These are phyloP conservation scores for Petunia axillaris DNA, from an alignment of 257 asterid genomes.

Conservation along the genomic window DNA sequence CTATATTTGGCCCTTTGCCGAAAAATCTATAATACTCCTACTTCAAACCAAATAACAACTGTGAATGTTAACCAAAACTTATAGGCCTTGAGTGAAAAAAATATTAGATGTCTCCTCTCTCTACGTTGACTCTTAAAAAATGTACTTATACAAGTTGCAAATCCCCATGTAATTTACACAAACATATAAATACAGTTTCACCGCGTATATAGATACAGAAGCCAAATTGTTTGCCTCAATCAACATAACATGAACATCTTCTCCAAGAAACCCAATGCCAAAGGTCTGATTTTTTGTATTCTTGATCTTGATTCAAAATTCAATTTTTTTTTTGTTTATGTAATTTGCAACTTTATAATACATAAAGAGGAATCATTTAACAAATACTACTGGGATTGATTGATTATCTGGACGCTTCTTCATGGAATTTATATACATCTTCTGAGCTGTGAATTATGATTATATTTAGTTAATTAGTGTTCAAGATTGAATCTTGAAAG, in stretches of 20 bases:
- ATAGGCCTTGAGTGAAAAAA: too few relatives aligned
- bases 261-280: slow-evolving; percentile 84
- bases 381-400: background rate
- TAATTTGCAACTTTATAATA: slow-evolving; percentile 27
- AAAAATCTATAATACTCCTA: too few relatives aligned
- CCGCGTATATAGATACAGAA: too few relatives aligned
- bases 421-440: background rate
- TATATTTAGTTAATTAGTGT: background rate
- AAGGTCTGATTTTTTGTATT: slow-evolving; percentile 49
- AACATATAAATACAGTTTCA: too few relatives aligned
- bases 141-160: too few relatives aligned
- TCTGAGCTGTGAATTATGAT: background rate
- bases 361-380: background rate
- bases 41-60: too few relatives aligned
- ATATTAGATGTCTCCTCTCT: too few relatives aligned
- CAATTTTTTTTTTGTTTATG: background rate
- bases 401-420: background rate
- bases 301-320: background rate
- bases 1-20: too few relatives aligned
- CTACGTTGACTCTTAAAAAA: too few relatives aligned
- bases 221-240: background rate
- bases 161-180: too few relatives aligned
- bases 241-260: slow-evolving; percentile 61
- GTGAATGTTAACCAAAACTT: too few relatives aligned
- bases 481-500: background rate